Conservation (phyloP, 2,329 filamentous ascomycete genomes). For the Cercospora citrullina region DNA sequence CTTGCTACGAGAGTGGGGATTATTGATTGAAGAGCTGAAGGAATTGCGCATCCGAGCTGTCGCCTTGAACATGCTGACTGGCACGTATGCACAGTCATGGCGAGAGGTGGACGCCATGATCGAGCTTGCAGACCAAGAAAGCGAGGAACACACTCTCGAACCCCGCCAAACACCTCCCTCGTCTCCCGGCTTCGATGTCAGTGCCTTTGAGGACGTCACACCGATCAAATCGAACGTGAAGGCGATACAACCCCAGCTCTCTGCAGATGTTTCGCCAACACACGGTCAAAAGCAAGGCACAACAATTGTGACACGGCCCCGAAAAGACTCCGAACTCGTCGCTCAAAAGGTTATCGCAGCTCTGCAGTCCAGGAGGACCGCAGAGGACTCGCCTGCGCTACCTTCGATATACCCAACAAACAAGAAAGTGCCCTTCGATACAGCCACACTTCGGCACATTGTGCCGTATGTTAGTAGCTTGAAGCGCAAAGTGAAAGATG, state of each 20-base stretch:
- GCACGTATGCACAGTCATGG: slow-evolving; percentile 64
- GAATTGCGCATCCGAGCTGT: slow-evolving; percentile 70
- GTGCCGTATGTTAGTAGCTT: slow-evolving; percentile 55
- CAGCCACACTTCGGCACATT: slow-evolving; percentile 62
- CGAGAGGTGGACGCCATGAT: slow-evolving; percentile 85
- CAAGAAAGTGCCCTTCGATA: slow-evolving; percentile 66
- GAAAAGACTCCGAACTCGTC: slow-evolving; percentile 59
- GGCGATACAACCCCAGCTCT: slow-evolving; percentile 11
- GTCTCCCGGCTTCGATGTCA: slow-evolving; percentile 58
- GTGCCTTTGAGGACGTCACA: slow-evolving; percentile 55
- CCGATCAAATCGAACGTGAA: slow-evolving; percentile 10
- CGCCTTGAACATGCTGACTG: slow-evolving; percentile 64
- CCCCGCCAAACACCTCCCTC: slow-evolving; percentile 57
- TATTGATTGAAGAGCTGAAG: slow-evolving; percentile 81
- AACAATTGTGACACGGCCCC: slow-evolving; percentile 45
- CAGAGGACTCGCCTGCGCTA: slow-evolving; percentile 32
- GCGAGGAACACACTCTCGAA: slow-evolving; percentile 55
- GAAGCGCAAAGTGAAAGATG: slow-evolving; percentile 51
- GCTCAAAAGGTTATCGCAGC: slow-evolving; percentile 64
- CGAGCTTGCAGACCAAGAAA: slow-evolving; percentile 70
- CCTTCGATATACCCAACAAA: slow-evolving; percentile 31
- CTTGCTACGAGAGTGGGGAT: slow-evolving; percentile 77
- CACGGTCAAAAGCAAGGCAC: slow-evolving; percentile 4
- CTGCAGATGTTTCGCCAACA: background rate
- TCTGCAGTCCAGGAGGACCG: slow-evolving; percentile 47